These are phyloP conservation scores for Panaeolus papilionaceus DNA, from an alignment of 768 basidiomycete species.

Conservation along the genomic window DNA sequence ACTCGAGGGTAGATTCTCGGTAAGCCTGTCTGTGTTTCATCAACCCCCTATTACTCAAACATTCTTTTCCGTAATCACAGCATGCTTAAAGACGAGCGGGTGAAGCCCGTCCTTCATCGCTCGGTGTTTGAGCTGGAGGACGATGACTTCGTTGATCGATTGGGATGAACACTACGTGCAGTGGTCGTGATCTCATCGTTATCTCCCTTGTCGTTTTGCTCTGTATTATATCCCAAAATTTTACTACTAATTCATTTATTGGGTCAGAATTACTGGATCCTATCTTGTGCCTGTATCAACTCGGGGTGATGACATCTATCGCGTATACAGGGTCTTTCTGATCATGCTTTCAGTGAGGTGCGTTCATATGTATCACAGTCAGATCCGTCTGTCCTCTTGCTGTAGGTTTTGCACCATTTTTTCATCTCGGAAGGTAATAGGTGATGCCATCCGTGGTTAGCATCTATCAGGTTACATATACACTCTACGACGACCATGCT, in stretches of 20 bases:
- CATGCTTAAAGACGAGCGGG: constrained; percentile 89
- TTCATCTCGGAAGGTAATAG: neutral
- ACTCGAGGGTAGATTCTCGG: constrained; percentile 88
- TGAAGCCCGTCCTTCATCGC: constrained; percentile 55
- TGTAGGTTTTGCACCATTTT: neutral
- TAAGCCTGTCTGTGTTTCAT: constrained; percentile 41
- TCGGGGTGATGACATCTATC: too few relatives aligned
- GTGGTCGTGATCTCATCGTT: constrained; percentile 1
- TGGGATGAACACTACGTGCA: constrained; percentile 40
- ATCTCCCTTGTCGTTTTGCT: neutral
- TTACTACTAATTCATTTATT: neutral
- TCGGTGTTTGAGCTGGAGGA: constrained; percentile 56
- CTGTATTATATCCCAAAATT: neutral
- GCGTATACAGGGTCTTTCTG: too few relatives aligned
- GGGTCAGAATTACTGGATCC: neutral
- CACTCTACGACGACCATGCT: neutral
- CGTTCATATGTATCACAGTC: too few relatives aligned
- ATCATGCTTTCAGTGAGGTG: too few relatives aligned
- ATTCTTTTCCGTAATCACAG: constrained; percentile 41
- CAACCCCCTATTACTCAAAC: constrained; percentile 15
- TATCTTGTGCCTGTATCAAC: neutral
- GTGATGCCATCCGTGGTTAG: neutral
- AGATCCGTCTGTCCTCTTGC: too few relatives aligned
- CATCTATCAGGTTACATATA: neutral
- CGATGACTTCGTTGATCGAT: constrained; percentile 49